phyloP scores from a whole-genome alignment of 345 rosid species.

The Rhodomyrtus tomentosa region DNA sequence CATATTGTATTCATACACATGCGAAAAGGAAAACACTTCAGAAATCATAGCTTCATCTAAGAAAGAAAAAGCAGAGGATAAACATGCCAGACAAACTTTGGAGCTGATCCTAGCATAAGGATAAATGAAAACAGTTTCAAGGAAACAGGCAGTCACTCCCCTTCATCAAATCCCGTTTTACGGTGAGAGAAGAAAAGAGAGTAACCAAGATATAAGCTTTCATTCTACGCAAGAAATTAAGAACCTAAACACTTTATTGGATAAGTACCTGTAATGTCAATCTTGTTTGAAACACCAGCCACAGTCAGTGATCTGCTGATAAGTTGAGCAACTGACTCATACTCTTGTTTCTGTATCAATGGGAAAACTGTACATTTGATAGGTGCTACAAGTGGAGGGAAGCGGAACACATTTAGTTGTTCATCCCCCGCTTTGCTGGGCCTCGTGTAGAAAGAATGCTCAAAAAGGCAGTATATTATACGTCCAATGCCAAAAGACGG shows the following conservation, averaged over 20 bases:
- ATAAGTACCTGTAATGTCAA: conserved; percentile 72
- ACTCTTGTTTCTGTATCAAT: conserved; percentile 69
- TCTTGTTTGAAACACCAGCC: conserved; percentile 77
- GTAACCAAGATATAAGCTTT: neutral
- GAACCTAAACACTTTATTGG: neutral
- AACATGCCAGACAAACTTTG: neutral
- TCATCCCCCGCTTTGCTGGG: conserved; percentile 90
- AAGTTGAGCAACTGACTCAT: conserved; percentile 64
- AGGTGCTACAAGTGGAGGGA: conserved; percentile 89
- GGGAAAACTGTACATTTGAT: conserved; percentile 95
- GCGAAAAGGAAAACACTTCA: neutral
- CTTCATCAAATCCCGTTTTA: neutral
- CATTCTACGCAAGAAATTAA: neutral
- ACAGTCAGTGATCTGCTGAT: conserved; percentile 66
- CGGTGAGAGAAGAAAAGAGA: neutral
- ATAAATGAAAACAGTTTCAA: neutral
- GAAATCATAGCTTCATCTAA: neutral
- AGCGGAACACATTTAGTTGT: conserved; percentile 72
- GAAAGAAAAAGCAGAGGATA: neutral
- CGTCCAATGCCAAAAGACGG: conserved; percentile 97
- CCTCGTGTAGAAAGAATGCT: conserved; percentile 82
- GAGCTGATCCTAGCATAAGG: neutral
- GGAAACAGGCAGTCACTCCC: neutral
- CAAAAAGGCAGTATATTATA: conserved; percentile 79
- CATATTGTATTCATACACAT: neutral